A percentile compares a stretch with the other conserved stretches of the same genome.
These are phyloP conservation scores for Paratinospora sagittata DNA, from an alignment of 164 flowering plant genomes.

Conservation along the genomic window DNA sequence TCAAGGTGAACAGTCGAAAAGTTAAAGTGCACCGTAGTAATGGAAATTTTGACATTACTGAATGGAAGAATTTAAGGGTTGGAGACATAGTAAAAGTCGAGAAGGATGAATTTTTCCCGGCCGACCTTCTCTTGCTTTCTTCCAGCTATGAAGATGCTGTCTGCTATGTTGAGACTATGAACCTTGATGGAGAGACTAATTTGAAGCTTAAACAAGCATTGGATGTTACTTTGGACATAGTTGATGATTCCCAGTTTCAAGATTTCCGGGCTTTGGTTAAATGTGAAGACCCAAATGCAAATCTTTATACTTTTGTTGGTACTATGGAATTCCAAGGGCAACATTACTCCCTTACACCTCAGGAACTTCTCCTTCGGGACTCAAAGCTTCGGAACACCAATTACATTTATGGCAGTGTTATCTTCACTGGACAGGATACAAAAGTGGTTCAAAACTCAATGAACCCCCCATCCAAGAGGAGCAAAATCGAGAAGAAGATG, in stretches of 20 bases:
- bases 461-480: conserved; percentile 88
- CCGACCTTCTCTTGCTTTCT: conserved; percentile 83
- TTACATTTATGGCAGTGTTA: conserved; percentile 71
- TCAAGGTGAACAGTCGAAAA: conserved; percentile 75
- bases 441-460: conserved; percentile 88
- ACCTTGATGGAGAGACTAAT: conserved; percentile 96
- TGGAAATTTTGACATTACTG: conserved; percentile 53
- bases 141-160: conserved; percentile 79
- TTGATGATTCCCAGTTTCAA: conserved; percentile 44
- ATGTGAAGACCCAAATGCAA: conserved; percentile 96
- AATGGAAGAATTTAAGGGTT: conserved; percentile 77
- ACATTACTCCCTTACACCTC: conserved; percentile 63
- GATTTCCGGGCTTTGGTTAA: conserved; percentile 59
- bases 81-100: conserved; percentile 84
- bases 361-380: conserved; percentile 83
- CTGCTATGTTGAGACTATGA: conserved; percentile 97
- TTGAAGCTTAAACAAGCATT: conserved; percentile 83
- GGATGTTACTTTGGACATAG: conserved; percentile 54
- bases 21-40: conserved; percentile 53
- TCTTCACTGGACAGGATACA: conserved; percentile 92
- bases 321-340: conserved; percentile 58
- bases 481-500: conserved; percentile 78
- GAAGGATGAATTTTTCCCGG: conserved; percentile 86
- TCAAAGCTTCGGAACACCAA: conserved; percentile 93
- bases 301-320: conserved; percentile 81